Base-by-base conservation (phyloP, 1,284 basidiomycete genomes). In the Ceratobasidium sp. region DNA sequence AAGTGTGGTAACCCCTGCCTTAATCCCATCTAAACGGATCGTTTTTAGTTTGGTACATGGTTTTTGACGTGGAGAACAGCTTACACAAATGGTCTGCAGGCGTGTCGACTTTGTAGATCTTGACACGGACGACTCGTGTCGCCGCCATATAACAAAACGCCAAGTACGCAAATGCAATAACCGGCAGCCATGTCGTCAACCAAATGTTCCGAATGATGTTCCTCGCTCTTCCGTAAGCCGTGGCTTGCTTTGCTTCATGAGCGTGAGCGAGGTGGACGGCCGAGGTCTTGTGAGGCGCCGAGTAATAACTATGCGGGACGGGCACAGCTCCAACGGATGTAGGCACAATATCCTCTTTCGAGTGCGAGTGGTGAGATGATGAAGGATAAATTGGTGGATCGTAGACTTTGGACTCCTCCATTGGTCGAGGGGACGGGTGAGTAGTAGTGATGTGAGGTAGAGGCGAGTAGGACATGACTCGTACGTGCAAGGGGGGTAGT, bases 1-100 rank as follows among this genome's bases (percentile, higher is more conserved):
- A 23, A 76, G 40, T 2, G 73, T 76, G 13, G 73, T 76, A 13
- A 76, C 73, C 2, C 73, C 73, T 28, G 73, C 73, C 62, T 76
- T 76, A n/a, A 76, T 76, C 12, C 57, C 62, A 46, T 48, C 73
- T 76, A n/a, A 33, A 66, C 10, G 20, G n/a, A 42, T 33, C 9
- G 4, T 13, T 40, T 40, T 33, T 20, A 44, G 13, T 57, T 23
- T 56, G 4, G 3, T 28, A 7, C 44, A 9, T 46, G 4, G 4
- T 28, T 15, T n/a, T 9, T 12, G 17, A 20, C 12, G 23, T 33
- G 17, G 2, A 50, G 33, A 20, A 3, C 13, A 26, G 66, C 73
- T 66, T 44, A 76, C 73, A 76, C 38, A 76, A 46, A 33, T 76
- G 73, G 1, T 57, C 44, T 33, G 42, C 26, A 23, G 73, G 73